These are phyloP conservation scores for Lavandula angustifolia DNA, from an alignment of 257 asterid species.

Conservation along the genomic window DNA sequence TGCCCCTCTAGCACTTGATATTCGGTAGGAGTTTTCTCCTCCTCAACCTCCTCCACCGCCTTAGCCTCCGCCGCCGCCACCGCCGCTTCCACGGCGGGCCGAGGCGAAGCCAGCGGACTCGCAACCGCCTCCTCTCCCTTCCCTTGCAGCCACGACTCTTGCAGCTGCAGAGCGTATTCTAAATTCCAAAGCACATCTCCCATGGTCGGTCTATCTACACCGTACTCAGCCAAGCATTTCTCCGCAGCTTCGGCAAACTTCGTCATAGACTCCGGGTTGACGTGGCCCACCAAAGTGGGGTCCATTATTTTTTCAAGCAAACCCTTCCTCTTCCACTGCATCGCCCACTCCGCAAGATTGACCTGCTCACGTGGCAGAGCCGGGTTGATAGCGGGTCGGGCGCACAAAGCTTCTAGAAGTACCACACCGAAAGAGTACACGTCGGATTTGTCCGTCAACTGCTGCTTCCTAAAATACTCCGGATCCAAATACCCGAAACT, in stretches of 20 bases:
- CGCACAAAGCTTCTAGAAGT: constrained; percentile 70
- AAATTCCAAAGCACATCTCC: constrained; percentile 93
- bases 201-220: constrained; percentile 88
- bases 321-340: constrained; percentile 92
- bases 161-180: constrained; percentile 83
- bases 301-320: constrained; percentile 79
- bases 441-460: constrained; percentile 78
- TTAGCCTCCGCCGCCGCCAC: neutral
- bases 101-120: constrained; percentile 24
- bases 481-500: constrained; percentile 94
- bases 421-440: constrained; percentile 93
- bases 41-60: too few relatives aligned
- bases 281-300: constrained; percentile 57
- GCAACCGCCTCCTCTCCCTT: constrained; percentile 36
- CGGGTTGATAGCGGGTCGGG: constrained; percentile 80
- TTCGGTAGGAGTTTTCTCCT: too few relatives aligned
- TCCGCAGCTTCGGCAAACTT: constrained; percentile 86
- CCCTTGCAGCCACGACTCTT: constrained; percentile 49
- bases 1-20: too few relatives aligned
- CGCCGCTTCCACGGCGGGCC: neutral
- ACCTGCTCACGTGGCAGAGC: constrained; percentile 87
- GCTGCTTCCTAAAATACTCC: constrained; percentile 87
- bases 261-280: constrained; percentile 71
- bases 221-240: constrained; percentile 88
- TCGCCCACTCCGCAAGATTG: constrained; percentile 91